Percentiles rank a stretch among this genome's conserved stretches.
Conservation (phyloP, 129 eudicot genomes). For the Artemisia argyi region DNA sequence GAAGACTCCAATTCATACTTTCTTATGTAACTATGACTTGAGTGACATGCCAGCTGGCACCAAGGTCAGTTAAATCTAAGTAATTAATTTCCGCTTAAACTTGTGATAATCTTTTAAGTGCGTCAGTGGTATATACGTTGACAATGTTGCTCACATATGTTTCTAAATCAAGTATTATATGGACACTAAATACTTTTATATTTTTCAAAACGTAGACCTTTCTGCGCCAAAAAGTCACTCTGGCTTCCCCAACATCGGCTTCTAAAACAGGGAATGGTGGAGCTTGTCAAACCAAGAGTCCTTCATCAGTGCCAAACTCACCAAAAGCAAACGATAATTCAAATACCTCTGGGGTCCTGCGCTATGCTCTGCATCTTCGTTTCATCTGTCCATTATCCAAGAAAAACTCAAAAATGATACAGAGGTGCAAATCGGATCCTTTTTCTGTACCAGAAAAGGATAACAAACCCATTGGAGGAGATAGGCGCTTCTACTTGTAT, state of each 20-base stretch:
- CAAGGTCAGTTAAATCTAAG: conserved; percentile 49
- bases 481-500: conserved; percentile 82
- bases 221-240: conserved; percentile 82
- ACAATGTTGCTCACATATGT: too few species aligned
- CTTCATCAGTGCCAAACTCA: conserved; percentile 38
- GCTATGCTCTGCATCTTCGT: conserved; percentile 94
- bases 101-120: background rate
- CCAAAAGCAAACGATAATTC: conserved; percentile 62
- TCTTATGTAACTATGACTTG: conserved; percentile 92
- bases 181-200: background rate
- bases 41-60: conserved; percentile 99
- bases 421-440: conserved; percentile 66
- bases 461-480: conserved; percentile 39
- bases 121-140: background rate
- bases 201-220: conserved; percentile 56
- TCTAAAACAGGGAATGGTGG: conserved; percentile 34
- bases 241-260: conserved; percentile 46
- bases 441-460: conserved; percentile 45
- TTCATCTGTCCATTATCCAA: conserved; percentile 71
- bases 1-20: conserved; percentile 93
- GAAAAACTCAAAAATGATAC: conserved; percentile 42
- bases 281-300: conserved; percentile 20
- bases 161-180: background rate
- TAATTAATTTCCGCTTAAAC: background rate
- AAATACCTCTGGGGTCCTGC: conserved; percentile 66